Evolutionary conservation across 345 rosid genomes (phyloP), one percentile per base, ranked within the genome.

Genomic region (Salix exigua): DNA sequence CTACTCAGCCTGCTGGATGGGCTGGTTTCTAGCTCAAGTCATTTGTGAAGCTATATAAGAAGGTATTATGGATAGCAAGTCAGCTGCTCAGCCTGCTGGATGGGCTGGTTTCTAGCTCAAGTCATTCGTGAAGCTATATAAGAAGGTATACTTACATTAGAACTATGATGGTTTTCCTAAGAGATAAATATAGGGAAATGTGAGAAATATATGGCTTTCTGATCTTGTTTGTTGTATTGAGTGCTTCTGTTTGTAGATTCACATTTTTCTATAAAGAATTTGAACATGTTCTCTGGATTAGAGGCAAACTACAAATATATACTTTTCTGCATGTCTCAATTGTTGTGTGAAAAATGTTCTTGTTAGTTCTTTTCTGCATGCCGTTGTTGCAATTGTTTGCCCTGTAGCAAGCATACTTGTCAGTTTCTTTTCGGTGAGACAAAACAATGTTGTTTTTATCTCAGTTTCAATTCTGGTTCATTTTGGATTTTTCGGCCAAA

Each of bases 1-100:
- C 90, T 71, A 74, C 84, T 78, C 97, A 90, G 73, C 99, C 99
- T 64, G 90, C 97, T 48, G 99, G 99, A 74, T 94, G 98, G 98
- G 95, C 98, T 80, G 99, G 97, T 81, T 96, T 96, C 85, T 96
- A 87, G 85, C 74, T 48, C 50, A 38, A 53, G 21, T 31, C 38
- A 3, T n/a, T 26, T 28, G 55, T 0, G 67, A 75, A 31, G 67
- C 66, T 35, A 67, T 17, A 53, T 31, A 31, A 31, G 33, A 33
- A 33, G 35, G 35, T 33, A 73, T 70, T 60, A 77, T 71, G 75
- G 93, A 88, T 64, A 84, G 80, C 73, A 87, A 82, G 82, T 68
- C 92, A 66, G 66, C 90, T 71, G 72, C 84, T 78, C 97, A 90
- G 74, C 99, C 99, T 64, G 90, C 97, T 48, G 99, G 99, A 74